Evolutionary conservation across 768 basidiomycete species (phyloP).

Genomic region (Lentinula sp.): DNA sequence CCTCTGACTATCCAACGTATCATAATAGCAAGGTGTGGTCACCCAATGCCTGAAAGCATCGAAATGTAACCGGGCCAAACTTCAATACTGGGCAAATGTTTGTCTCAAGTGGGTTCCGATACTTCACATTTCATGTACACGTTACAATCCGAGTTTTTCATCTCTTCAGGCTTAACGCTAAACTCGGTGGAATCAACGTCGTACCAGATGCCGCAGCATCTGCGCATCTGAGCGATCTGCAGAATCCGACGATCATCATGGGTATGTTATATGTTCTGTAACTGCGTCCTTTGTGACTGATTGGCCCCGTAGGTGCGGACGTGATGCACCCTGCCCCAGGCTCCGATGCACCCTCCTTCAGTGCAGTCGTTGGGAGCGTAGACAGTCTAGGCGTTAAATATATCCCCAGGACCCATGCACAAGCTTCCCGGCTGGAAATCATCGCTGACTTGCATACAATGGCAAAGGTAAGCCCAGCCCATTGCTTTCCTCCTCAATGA

Average conservation of each 20-base stretch:
- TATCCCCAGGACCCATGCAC: constrained; percentile 43
- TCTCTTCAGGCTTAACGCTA: neutral
- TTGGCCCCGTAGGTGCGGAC: constrained; percentile 36
- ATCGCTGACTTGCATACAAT: constrained; percentile 46
- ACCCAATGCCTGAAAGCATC: constrained; percentile 47
- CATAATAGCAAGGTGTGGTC: constrained; percentile 43
- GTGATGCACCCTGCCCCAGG: constrained; percentile 58
- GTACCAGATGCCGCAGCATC: neutral
- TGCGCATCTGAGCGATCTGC: neutral
- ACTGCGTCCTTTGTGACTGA: too few relatives aligned
- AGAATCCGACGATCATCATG: constrained; percentile 3
- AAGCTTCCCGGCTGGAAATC: constrained; percentile 44
- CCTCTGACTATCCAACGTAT: constrained; percentile 24
- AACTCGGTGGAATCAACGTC: neutral
- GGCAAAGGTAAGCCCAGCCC: constrained; percentile 24
- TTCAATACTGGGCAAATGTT: constrained; percentile 49
- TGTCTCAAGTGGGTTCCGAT: constrained; percentile 35
- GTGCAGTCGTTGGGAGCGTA: constrained; percentile 49
- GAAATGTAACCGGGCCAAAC: constrained; percentile 36
- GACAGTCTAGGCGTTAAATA: constrained; percentile 49
- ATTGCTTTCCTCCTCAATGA: too few relatives aligned
- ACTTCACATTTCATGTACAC: neutral
- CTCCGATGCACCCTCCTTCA: constrained; percentile 49
- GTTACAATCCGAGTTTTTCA: neutral
- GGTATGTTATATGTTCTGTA: neutral